Evolutionary conservation across 805 yeast species (phyloP).

Genomic region (Saccharomycopsis sp.): DNA sequence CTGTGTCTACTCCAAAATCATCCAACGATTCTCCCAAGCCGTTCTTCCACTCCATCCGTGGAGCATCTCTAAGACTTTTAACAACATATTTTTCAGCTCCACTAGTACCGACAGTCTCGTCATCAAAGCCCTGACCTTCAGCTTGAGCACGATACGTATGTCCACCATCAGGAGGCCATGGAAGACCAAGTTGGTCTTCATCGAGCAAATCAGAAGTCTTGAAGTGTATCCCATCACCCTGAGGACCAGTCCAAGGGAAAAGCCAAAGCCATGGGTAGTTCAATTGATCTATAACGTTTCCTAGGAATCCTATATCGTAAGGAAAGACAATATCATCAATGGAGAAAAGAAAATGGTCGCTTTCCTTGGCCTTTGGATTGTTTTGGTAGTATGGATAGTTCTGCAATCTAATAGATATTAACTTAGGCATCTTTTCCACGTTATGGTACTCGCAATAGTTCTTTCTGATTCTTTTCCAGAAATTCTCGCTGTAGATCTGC

Average conservation of each 20-base stretch:
- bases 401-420: slow-evolving; percentile 14
- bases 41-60: slow-evolving; percentile 48
- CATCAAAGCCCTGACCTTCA: slow-evolving; percentile 28
- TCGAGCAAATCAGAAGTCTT: slow-evolving; percentile 45
- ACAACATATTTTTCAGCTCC: slow-evolving; percentile 20
- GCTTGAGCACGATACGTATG: slow-evolving; percentile 22
- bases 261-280: slow-evolving; percentile 65
- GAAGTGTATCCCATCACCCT: slow-evolving; percentile 53
- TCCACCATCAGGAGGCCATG: slow-evolving; percentile 94
- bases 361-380: slow-evolving; percentile 13
- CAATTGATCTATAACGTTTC: slow-evolving; percentile 44
- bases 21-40: slow-evolving; percentile 75
- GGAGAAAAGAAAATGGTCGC: slow-evolving; percentile 30
- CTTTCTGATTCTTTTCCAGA: slow-evolving; percentile 43
- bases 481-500: slow-evolving; percentile 48
- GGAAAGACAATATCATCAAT: slow-evolving; percentile 75
- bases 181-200: slow-evolving; percentile 56
- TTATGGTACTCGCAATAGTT: slow-evolving; percentile 32
- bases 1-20: slow-evolving; percentile 85
- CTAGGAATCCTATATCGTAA: slow-evolving; percentile 60
- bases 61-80: not conserved
- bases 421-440: slow-evolving; percentile 20
- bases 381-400: slow-evolving; percentile 7
- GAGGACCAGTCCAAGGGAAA: slow-evolving; percentile 63
- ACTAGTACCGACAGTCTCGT: not conserved